Evolutionary conservation across 495 filamentous ascomycete genomes (phyloP).

Genomic region (Monascus purpureus): DNA sequence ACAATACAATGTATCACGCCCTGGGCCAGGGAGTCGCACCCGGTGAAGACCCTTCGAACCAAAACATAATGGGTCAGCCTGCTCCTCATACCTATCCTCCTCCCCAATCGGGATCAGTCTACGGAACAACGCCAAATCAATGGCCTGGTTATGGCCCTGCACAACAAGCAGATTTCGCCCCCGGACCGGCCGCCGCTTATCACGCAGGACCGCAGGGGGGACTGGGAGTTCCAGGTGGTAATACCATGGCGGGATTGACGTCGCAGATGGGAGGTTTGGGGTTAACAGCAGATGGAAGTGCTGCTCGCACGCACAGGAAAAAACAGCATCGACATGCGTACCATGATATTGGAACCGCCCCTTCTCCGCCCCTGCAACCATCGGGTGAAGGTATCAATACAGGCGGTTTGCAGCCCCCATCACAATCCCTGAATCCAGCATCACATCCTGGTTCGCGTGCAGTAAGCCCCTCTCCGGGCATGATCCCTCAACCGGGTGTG

Average conservation of each 20-base stretch:
- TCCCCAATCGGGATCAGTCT: slow-evolving; percentile 42
- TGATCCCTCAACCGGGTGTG: slow-evolving; percentile 39
- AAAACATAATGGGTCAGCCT: slow-evolving; percentile 39
- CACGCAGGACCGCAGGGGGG: slow-evolving; percentile 19
- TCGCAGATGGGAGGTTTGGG: slow-evolving; percentile 80
- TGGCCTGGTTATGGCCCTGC: slow-evolving; percentile 31
- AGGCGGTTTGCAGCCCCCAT: slow-evolving; percentile 36
- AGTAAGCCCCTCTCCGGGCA: slow-evolving; percentile 33
- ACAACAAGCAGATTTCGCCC: slow-evolving; percentile 15
- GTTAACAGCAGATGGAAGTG: slow-evolving; percentile 49
- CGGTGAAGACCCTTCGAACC: slow-evolving; percentile 52
- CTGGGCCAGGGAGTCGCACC: slow-evolving; percentile 39
- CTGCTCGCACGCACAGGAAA: slow-evolving; percentile 46
- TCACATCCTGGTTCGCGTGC: slow-evolving; percentile 29
- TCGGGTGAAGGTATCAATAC: slow-evolving; percentile 45
- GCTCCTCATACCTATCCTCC: slow-evolving; percentile 28
- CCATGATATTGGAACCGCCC: slow-evolving; percentile 63
- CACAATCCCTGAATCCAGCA: slow-evolving; percentile 54
- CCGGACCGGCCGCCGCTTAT: slow-evolving; percentile 18
- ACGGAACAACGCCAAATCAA: slow-evolving; percentile 24
- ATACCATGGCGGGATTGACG: slow-evolving; percentile 46
- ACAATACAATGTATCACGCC: slow-evolving; percentile 65
- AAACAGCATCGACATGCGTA: slow-evolving; percentile 94
- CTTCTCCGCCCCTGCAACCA: slow-evolving; percentile 36
- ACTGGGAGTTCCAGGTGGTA: slow-evolving; percentile 18